Evolutionary conservation across 768 basidiomycete species (phyloP).

Genomic region (Botryobasidium botryosum): DNA sequence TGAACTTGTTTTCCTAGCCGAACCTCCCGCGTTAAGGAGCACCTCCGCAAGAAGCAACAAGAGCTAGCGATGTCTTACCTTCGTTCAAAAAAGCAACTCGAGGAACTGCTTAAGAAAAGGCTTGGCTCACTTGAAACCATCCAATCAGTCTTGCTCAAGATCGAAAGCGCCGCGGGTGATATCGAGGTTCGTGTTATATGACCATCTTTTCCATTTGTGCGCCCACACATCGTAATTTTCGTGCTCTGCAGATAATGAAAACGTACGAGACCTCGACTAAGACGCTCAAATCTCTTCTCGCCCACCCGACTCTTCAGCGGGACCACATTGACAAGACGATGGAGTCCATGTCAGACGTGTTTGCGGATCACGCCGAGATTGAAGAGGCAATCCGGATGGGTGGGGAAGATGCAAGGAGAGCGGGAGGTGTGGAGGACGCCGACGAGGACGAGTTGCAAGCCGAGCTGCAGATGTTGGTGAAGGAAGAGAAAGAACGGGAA

Average conservation of each 20-base stretch:
- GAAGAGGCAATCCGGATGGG: constrained; percentile 60
- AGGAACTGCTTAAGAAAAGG: constrained; percentile 61
- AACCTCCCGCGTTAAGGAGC: constrained; percentile 43
- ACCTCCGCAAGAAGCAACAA: constrained; percentile 56
- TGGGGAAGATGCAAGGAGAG: constrained; percentile 38
- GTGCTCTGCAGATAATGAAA: constrained; percentile 52
- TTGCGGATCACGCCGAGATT: constrained; percentile 66
- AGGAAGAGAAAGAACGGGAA: constrained; percentile 10
- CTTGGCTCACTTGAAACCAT: constrained; percentile 56
- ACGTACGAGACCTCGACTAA: constrained; percentile 69
- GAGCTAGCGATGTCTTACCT: constrained; percentile 56
- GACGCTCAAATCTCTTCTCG: constrained; percentile 57
- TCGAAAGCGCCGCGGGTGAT: constrained; percentile 82
- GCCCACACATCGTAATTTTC: constrained; percentile 2
- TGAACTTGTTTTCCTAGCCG: constrained; percentile 28
- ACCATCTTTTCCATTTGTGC: neutral
- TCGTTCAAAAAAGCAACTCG: constrained; percentile 64
- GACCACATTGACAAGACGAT: constrained; percentile 71
- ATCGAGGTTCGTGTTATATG: constrained; percentile 43
- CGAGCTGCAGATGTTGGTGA: constrained; percentile 7
- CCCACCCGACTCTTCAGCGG: constrained; percentile 65
- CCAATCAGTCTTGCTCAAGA: constrained; percentile 56
- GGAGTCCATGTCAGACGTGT: constrained; percentile 71
- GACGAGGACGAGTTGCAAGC: constrained; percentile 18
- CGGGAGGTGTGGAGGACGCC: constrained; percentile 31